Evolutionary conservation across 2,329 filamentous ascomycete species (phyloP).

Genomic region (Ophiostoma piceae): DNA sequence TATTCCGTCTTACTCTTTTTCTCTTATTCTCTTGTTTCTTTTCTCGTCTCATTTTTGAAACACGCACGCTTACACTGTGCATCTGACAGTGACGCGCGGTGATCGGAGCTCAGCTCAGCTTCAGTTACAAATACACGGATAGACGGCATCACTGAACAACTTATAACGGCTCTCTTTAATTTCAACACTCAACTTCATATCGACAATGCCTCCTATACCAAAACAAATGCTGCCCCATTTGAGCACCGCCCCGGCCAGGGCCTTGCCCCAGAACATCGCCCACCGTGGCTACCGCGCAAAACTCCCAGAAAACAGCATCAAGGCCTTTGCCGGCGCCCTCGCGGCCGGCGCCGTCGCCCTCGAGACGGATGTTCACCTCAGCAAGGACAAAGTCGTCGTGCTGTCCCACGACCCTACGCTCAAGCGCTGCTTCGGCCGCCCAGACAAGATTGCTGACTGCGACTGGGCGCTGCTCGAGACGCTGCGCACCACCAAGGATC

Average conservation of each 20-base stretch:
- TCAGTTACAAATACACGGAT: too few relatives aligned
- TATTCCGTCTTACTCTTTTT: too few relatives aligned
- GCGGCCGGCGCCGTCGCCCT: slow-evolving; percentile 58
- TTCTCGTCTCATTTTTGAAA: too few relatives aligned
- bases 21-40: too few relatives aligned
- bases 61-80: too few relatives aligned
- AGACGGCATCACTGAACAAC: background rate
- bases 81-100: too few relatives aligned
- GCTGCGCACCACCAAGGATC: slow-evolving; percentile 61
- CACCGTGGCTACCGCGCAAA: slow-evolving; percentile 73
- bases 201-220: background rate
- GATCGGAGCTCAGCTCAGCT: too few relatives aligned
- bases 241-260: background rate
- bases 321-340: slow-evolving; percentile 38
- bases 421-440: slow-evolving; percentile 74
- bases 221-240: background rate
- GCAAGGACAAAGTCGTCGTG: slow-evolving; percentile 77
- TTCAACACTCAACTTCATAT: background rate
- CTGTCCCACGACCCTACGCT: slow-evolving; percentile 77
- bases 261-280: slow-evolving; percentile 65
- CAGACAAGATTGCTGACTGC: slow-evolving; percentile 66
- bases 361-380: slow-evolving; percentile 83
- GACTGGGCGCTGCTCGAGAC: slow-evolving; percentile 68
- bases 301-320: slow-evolving; percentile 82
- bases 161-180: background rate